Conservation (phyloP, 805 yeast genomes). For the Zygosaccharomyces rouxii region DNA sequence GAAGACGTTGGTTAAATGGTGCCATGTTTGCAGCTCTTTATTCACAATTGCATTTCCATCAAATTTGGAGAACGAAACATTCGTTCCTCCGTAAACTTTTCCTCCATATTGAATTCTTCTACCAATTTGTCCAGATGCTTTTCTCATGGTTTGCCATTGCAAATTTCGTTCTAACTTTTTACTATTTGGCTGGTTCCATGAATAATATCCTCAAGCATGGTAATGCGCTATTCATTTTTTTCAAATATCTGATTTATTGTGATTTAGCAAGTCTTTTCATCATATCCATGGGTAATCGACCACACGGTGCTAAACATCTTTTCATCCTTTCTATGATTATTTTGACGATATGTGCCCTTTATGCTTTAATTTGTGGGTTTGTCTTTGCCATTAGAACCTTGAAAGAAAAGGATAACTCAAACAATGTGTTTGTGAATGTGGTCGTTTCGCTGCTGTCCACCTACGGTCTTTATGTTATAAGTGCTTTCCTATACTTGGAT, state of each 20-base stretch:
- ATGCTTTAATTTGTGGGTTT: constrained; percentile 77
- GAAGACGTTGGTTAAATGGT: constrained; percentile 98
- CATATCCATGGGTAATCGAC: constrained; percentile 94
- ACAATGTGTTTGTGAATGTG: constrained; percentile 62
- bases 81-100: constrained; percentile 72
- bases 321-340: constrained; percentile 70
- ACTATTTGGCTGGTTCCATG: constrained; percentile 86
- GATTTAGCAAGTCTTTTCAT: constrained; percentile 83
- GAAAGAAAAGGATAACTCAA: constrained; percentile 35
- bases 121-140: constrained; percentile 72
- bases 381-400: constrained; percentile 65
- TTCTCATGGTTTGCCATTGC: constrained; percentile 92
- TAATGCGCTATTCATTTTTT: constrained; percentile 71
- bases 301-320: constrained; percentile 86
- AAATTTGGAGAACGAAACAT: constrained; percentile 87
- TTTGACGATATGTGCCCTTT: constrained; percentile 72
- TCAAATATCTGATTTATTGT: constrained; percentile 81
- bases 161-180: constrained; percentile 87
- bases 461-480: constrained; percentile 78
- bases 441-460: constrained; percentile 85
- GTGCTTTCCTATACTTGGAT: constrained; percentile 81
- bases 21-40: constrained; percentile 95
- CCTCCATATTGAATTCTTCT: constrained; percentile 81
- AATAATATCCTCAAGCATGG: constrained; percentile 59
- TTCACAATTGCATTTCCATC: constrained; percentile 77